Evolutionary conservation across 2,329 filamentous ascomycete genomes (phyloP).

Genomic region (Aspergillus puulaauensis): DNA sequence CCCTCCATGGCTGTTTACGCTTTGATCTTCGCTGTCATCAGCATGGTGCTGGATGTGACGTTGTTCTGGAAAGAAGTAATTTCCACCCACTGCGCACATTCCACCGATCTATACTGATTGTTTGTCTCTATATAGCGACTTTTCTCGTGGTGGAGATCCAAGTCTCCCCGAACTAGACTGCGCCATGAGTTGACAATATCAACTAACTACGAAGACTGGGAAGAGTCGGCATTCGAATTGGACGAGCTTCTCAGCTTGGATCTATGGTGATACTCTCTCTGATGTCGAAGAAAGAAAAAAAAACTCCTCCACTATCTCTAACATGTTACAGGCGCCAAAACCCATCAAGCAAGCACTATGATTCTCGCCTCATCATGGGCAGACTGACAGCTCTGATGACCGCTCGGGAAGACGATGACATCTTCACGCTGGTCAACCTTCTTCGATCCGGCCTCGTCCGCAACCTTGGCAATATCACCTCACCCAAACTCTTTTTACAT

Average conservation of each 20-base stretch:
- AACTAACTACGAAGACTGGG: slow-evolving; percentile 79
- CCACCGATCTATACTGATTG: background rate
- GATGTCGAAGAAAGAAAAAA: background rate
- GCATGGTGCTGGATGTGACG: slow-evolving; percentile 61
- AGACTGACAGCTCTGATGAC: slow-evolving; percentile 69
- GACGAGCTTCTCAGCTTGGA: slow-evolving; percentile 79
- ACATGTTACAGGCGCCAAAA: slow-evolving; percentile 69
- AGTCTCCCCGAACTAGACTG: slow-evolving; percentile 64
- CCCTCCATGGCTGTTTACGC: slow-evolving; percentile 26
- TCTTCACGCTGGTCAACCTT: slow-evolving; percentile 73
- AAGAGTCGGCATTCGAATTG: slow-evolving; percentile 77
- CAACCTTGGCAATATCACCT: slow-evolving; percentile 88
- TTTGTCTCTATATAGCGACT: slow-evolving; percentile 57
- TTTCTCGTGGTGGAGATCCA: slow-evolving; percentile 64
- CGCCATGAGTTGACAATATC: slow-evolving; percentile 66
- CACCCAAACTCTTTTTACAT: slow-evolving; percentile 76
- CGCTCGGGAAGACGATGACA: slow-evolving; percentile 69
- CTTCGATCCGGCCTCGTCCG: slow-evolving; percentile 74
- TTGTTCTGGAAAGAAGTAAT: slow-evolving; percentile 63
- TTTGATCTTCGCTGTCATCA: slow-evolving; percentile 47
- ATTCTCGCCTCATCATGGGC: slow-evolving; percentile 79
- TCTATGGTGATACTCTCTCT: slow-evolving; percentile 59
- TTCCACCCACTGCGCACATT: background rate
- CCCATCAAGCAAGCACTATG: slow-evolving; percentile 76
- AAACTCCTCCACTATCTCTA: background rate